These are phyloP conservation scores for Boletales sp. DNA, from an alignment of 768 basidiomycete species.

Conservation along the genomic window DNA sequence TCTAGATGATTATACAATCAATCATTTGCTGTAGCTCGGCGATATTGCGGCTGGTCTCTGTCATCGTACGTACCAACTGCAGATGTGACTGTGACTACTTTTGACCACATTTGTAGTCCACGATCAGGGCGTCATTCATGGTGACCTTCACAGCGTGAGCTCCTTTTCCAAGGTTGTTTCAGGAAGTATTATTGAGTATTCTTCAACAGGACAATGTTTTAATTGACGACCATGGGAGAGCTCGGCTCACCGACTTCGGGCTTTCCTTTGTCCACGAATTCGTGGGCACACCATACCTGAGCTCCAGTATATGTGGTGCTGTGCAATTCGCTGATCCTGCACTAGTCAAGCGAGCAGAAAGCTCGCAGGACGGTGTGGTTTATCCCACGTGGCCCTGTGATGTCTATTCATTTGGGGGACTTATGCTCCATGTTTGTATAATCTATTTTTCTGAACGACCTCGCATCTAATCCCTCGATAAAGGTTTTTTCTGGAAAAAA, in stretches of 20 bases:
- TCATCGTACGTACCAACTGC: slow-evolving; percentile 16
- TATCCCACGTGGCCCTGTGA: slow-evolving; percentile 20
- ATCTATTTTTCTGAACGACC: background rate
- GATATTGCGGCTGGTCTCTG: slow-evolving; percentile 21
- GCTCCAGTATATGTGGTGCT: slow-evolving; percentile 35
- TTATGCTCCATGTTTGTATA: slow-evolving; percentile 28
- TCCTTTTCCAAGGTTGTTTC: background rate
- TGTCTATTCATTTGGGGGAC: slow-evolving; percentile 34
- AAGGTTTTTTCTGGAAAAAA: slow-evolving; percentile 20
- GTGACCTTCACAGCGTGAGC: slow-evolving; percentile 36
- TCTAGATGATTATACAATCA: background rate
- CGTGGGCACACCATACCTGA: slow-evolving; percentile 26
- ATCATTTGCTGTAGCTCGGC: slow-evolving; percentile 8
- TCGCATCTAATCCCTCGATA: slow-evolving; percentile 5
- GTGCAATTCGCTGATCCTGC: slow-evolving; percentile 47
- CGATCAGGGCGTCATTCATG: slow-evolving; percentile 25
- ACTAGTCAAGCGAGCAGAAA: slow-evolving; percentile 7
- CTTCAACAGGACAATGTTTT: slow-evolving; percentile 38
- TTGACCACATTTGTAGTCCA: slow-evolving; percentile 16
- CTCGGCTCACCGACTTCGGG: slow-evolving; percentile 50
- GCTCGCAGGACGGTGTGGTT: background rate
- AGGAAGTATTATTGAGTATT: background rate
- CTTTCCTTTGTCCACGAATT: slow-evolving; percentile 29
- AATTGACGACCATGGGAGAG: slow-evolving; percentile 35
- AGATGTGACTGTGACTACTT: background rate